phyloP scores from a whole-genome alignment of 2,329 filamentous ascomycete genomes.

The Clonostachys rosea region DNA sequence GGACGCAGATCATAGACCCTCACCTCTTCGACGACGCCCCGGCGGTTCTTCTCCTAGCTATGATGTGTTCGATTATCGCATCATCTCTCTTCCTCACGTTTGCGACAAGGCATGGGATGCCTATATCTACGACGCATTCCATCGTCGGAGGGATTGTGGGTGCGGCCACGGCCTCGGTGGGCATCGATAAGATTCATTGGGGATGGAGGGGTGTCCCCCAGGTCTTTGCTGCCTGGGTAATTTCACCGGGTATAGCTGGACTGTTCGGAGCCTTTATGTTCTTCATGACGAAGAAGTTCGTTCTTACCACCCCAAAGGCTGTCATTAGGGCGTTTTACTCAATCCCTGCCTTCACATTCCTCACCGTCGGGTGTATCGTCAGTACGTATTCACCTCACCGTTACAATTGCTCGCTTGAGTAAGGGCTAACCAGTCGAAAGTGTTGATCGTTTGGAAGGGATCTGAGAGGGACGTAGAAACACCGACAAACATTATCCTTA shows the following conservation, averaged over 20 bases:
- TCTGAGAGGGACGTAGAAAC: slow-evolving; percentile 6
- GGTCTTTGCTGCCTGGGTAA: slow-evolving; percentile 30
- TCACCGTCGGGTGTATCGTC: slow-evolving; percentile 25
- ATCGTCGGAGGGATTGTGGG: slow-evolving; percentile 37
- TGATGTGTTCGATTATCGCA: slow-evolving; percentile 48
- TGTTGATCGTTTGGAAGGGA: slow-evolving; percentile 49
- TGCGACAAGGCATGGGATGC: slow-evolving; percentile 44
- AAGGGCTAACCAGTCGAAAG: slow-evolving; percentile 10
- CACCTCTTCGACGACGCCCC: slow-evolving; percentile 36
- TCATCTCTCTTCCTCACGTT: slow-evolving; percentile 47
- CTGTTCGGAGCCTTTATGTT: slow-evolving; percentile 23
- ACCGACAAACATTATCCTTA: slow-evolving; percentile 14
- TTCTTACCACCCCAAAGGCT: slow-evolving; percentile 18
- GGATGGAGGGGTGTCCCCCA: slow-evolving; percentile 26
- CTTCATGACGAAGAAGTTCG: slow-evolving; percentile 22
- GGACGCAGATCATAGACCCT: slow-evolving; percentile 38
- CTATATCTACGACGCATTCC: slow-evolving; percentile 50
- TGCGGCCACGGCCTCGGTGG: slow-evolving; percentile 26
- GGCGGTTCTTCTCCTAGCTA: slow-evolving; percentile 43
- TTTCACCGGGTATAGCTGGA: slow-evolving; percentile 26
- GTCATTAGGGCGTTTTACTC: slow-evolving; percentile 24
- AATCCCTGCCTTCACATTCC: slow-evolving; percentile 29
- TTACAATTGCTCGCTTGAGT: neutral
- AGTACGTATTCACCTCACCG: slow-evolving; percentile 14
- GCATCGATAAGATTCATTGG: slow-evolving; percentile 28